phyloP scores from a whole-genome alignment of 208 protist genomes.

The Trypanosoma melophagium region DNA sequence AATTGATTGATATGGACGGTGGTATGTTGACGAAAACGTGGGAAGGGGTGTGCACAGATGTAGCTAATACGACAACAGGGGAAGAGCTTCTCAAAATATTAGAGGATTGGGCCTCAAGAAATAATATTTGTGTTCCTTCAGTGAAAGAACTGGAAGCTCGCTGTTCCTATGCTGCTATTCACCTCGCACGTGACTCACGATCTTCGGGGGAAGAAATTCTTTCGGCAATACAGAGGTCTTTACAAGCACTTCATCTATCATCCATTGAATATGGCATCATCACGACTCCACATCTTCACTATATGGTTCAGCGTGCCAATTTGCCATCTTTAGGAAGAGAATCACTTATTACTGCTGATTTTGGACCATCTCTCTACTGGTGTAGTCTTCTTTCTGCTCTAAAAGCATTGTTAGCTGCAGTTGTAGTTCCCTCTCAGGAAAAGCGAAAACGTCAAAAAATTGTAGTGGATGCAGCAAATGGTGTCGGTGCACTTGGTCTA shows the following conservation, averaged over 20 bases:
- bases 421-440: background rate
- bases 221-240: conserved; percentile 29
- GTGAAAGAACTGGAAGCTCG: conserved; percentile 6
- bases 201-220: conserved; percentile 45
- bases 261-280: conserved; percentile 33
- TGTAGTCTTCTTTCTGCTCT: conserved; percentile 38
- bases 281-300: conserved; percentile 82
- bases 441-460: conserved; percentile 30
- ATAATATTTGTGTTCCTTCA: conserved; percentile 1
- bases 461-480: conserved; percentile 89
- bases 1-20: conserved; percentile 82
- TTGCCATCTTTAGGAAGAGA: conserved; percentile 11
- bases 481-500: conserved; percentile 71
- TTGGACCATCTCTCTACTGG: conserved; percentile 32
- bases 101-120: conserved; percentile 31
- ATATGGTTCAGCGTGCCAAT: conserved; percentile 38
- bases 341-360: conserved; percentile 1
- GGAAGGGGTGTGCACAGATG: conserved; percentile 62
- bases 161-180: conserved; percentile 29
- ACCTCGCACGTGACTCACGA: conserved; percentile 65
- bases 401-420: conserved; percentile 23
- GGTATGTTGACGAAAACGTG: conserved; percentile 70
- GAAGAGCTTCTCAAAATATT: conserved; percentile 48
- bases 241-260: conserved; percentile 10
- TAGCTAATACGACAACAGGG: conserved; percentile 54